A percentile compares a stretch with the other conserved stretches of the same genome.
Evolutionary conservation across 257 asterid genomes (phyloP).

Genomic region (Salvia splendens): DNA sequence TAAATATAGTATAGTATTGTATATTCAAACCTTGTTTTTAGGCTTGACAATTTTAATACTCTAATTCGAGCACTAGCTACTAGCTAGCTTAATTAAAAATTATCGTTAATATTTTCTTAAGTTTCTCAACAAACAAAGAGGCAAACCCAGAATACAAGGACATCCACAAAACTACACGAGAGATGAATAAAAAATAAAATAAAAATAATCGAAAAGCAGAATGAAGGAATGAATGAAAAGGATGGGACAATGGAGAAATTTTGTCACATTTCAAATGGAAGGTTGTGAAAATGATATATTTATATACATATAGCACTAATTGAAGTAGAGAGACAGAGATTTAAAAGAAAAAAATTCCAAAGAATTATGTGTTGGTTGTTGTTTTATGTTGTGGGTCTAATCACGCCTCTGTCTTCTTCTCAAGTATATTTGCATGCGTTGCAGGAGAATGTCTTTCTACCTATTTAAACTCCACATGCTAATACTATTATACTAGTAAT

Average conservation of each 20-base stretch:
- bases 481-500: neutral
- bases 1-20: no score
- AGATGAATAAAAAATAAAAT: neutral
- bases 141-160: neutral
- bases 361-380: constrained; percentile 20
- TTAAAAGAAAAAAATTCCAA: neutral
- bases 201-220: neutral
- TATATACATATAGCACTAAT: neutral
- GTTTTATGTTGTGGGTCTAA: constrained; percentile 36
- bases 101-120: neutral
- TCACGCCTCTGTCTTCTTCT: constrained; percentile 31
- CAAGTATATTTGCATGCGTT: constrained; percentile 36
- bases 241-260: constrained; percentile 21
- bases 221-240: constrained; percentile 28
- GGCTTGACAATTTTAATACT: no score
- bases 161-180: constrained; percentile 18
- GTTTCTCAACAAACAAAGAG: constrained; percentile 20
- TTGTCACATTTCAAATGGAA: constrained; percentile 41
- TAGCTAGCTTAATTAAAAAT: no score
- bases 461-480: neutral
- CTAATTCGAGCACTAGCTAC: no score
- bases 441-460: constrained; percentile 25
- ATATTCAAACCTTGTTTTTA: no score
- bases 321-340: constrained; percentile 33
- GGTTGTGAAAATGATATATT: constrained; percentile 26